phyloP scores from a whole-genome alignment of 2,329 filamentous ascomycete genomes.

The Bimuria novae-zelandiae region DNA sequence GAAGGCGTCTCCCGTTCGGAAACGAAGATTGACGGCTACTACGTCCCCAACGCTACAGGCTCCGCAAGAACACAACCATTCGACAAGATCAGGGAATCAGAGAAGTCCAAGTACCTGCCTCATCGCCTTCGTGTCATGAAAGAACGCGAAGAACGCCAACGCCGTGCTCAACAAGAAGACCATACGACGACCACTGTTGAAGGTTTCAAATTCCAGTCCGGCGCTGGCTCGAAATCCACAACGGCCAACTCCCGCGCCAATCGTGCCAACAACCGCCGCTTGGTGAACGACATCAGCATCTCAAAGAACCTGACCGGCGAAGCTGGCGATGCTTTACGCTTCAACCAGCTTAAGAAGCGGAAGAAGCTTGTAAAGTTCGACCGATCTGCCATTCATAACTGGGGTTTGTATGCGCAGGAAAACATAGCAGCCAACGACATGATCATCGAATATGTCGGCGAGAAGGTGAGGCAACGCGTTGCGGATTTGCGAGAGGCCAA shows the following conservation, averaged over 20 bases:
- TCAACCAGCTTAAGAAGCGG: conserved; percentile 98
- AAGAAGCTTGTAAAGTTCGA: conserved; percentile 99
- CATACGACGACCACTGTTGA: conserved; percentile 37
- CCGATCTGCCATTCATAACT: conserved; percentile 96
- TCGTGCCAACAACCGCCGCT: conserved; percentile 91
- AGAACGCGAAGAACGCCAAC: conserved; percentile 87
- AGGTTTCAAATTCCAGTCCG: conserved; percentile 62
- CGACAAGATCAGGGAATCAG: conserved; percentile 93
- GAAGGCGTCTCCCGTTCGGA: conserved; percentile 58
- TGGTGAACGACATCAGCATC: conserved; percentile 92
- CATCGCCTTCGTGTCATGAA: conserved; percentile 97
- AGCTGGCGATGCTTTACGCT: conserved; percentile 90
- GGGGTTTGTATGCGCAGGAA: conserved; percentile 97
- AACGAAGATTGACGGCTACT: conserved; percentile 68
- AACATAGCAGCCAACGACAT: conserved; percentile 97
- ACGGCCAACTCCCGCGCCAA: conserved; percentile 92
- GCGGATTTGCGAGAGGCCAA: conserved; percentile 92
- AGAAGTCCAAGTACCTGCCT: conserved; percentile 97
- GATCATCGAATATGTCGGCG: conserved; percentile 99
- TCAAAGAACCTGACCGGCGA: conserved; percentile 74
- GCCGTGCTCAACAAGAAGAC: conserved; percentile 68
- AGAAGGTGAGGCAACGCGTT: conserved; percentile 95
- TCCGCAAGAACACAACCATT: conserved; percentile 89
- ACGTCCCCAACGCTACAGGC: conserved; percentile 83
- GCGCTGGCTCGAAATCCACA: conserved; percentile 79